These are phyloP conservation scores for Acacia concinna DNA, from an alignment of 331 rosid genomes.

Conservation along the genomic window DNA sequence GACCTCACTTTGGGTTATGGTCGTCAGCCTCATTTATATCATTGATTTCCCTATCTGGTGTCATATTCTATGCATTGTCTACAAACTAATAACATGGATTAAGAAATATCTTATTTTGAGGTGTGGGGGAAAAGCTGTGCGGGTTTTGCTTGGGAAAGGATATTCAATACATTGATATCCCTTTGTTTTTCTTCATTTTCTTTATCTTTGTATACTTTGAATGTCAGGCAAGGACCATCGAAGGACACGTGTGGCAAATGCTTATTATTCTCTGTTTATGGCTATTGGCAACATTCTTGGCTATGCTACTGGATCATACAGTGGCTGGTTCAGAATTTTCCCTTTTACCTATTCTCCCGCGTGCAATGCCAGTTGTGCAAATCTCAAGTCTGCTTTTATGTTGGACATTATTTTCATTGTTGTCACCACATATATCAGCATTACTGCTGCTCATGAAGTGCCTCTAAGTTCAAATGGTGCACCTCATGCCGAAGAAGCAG, in stretches of 20 bases:
- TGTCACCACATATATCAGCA: slow-evolving; percentile 68
- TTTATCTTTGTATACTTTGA: slow-evolving; percentile 34
- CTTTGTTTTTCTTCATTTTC: neutral
- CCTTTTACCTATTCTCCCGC: slow-evolving; percentile 66
- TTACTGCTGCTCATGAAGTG: slow-evolving; percentile 67
- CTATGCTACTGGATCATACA: slow-evolving; percentile 85
- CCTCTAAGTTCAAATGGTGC: slow-evolving; percentile 57
- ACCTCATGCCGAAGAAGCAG: slow-evolving; percentile 45
- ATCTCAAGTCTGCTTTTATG: slow-evolving; percentile 94
- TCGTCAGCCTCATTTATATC: neutral
- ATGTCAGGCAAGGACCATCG: slow-evolving; percentile 81
- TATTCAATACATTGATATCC: slow-evolving; percentile 28
- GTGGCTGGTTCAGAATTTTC: slow-evolving; percentile 86
- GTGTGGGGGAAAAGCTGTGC: neutral
- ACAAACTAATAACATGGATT: neutral
- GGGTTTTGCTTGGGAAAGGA: slow-evolving; percentile 19
- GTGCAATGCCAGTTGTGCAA: slow-evolving; percentile 83
- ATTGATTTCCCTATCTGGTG: neutral
- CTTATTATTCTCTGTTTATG: slow-evolving; percentile 88
- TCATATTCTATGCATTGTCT: slow-evolving; percentile 15
- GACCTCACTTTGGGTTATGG: neutral
- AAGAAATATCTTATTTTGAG: slow-evolving; percentile 4
- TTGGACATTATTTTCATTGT: slow-evolving; percentile 68
- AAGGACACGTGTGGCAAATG: slow-evolving; percentile 95
- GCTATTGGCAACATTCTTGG: slow-evolving; percentile 95